Conservation (phyloP, 2,329 filamentous ascomycete species). For the Tolypocladium ophioglossoides region DNA sequence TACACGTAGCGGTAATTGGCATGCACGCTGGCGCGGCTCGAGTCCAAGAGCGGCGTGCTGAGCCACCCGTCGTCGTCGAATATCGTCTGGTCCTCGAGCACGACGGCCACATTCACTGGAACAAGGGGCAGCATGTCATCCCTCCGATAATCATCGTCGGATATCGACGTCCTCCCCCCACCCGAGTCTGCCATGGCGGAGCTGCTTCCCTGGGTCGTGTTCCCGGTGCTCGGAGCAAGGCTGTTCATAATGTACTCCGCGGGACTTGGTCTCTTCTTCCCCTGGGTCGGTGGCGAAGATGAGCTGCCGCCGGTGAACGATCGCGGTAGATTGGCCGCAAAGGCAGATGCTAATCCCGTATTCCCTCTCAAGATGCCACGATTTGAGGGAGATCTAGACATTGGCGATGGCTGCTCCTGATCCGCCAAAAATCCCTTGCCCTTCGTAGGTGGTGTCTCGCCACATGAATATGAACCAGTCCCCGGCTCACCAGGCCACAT, state of each 20-base stretch:
- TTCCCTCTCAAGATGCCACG: constrained; percentile 42
- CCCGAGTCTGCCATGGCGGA: constrained; percentile 34
- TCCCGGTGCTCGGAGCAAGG: constrained; percentile 35
- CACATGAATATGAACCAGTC: constrained; percentile 49
- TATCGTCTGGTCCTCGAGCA: constrained; percentile 49
- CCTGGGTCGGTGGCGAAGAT: constrained; percentile 32
- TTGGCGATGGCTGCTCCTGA: constrained; percentile 36
- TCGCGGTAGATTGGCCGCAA: constrained; percentile 45
- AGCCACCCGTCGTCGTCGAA: constrained; percentile 62
- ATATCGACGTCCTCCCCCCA: constrained; percentile 38
- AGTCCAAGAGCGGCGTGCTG: constrained; percentile 45
- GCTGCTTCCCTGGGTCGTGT: constrained; percentile 39
- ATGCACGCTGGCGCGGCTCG: constrained; percentile 36
- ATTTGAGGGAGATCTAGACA: constrained; percentile 50
- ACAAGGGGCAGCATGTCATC: constrained; percentile 37
- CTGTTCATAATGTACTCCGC: constrained; percentile 49
- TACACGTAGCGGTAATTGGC: constrained; percentile 54
- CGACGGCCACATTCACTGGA: constrained; percentile 40
- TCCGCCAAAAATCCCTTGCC: constrained; percentile 35
- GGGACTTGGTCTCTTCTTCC: constrained; percentile 47
- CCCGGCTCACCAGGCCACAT: constrained; percentile 42
- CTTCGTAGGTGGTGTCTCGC: constrained; percentile 48
- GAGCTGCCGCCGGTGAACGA: constrained; percentile 26
- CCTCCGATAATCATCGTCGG: constrained; percentile 40
- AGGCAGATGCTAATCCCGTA: constrained; percentile 43